phyloP scores from a whole-genome alignment of 306 rosid species.

The Corylus avellana region DNA sequence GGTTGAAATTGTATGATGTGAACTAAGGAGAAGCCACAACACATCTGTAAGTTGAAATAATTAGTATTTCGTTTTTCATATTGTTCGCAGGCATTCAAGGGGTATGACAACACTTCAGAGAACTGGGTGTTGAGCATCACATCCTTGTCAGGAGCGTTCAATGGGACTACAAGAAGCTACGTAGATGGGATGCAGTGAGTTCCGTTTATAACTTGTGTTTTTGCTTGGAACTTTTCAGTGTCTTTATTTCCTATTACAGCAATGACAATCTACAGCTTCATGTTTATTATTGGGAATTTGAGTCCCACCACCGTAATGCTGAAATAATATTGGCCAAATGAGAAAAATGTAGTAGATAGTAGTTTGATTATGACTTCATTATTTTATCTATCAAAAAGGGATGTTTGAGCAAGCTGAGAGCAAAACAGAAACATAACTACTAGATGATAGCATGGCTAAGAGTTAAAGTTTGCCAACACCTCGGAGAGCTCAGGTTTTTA shows the following conservation, averaged over 20 bases:
- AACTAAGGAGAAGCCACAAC: not conserved
- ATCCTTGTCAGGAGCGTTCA: conserved; percentile 91
- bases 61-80: conserved; percentile 24
- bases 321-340: not conserved
- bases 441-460: not conserved
- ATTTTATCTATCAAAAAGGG: not conserved
- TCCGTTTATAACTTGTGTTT: conserved; percentile 18
- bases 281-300: not conserved
- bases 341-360: not conserved
- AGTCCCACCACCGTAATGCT: not conserved
- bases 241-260: not conserved
- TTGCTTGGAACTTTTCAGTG: not conserved
- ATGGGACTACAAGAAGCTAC: conserved; percentile 96
- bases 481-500: not conserved
- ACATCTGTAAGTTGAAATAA: not conserved
- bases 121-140: conserved; percentile 89
- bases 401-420: conserved; percentile 1
- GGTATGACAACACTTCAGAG: conserved; percentile 71
- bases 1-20: conserved; percentile 10
- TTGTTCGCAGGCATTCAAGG: conserved; percentile 69
- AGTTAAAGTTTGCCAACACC: not conserved
- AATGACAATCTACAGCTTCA: not conserved
- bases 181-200: conserved; percentile 97
- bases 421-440: not conserved
- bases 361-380: not conserved